phyloP scores from a whole-genome alignment of 2,329 filamentous ascomycete genomes.

The Clathrospora elynae region DNA sequence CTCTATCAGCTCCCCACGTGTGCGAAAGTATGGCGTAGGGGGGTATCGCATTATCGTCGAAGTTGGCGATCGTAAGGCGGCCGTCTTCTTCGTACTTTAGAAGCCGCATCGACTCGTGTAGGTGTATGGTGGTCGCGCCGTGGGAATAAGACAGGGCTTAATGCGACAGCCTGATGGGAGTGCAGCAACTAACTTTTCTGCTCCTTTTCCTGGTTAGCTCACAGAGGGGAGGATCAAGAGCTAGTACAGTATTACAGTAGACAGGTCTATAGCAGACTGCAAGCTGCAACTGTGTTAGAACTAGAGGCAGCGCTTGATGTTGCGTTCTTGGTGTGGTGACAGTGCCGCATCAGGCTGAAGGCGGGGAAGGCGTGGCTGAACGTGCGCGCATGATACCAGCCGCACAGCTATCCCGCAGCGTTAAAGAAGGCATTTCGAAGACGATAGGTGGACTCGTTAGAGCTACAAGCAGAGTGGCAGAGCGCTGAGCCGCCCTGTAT shows the following conservation, averaged over 20 bases:
- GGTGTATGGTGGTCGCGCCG: constrained; percentile 3
- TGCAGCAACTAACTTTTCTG: not conserved
- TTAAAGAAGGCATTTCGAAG: not conserved
- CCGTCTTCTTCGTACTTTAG: constrained; percentile 15
- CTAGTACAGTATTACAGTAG: not conserved
- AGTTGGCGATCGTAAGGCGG: constrained; percentile 5
- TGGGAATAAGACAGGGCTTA: not conserved
- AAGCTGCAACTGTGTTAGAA: not conserved
- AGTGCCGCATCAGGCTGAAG: not conserved
- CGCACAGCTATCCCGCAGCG: not conserved
- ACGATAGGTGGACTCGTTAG: not conserved
- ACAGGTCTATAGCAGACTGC: not conserved
- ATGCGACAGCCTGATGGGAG: not conserved
- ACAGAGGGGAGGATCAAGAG: not conserved
- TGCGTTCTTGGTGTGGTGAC: not conserved
- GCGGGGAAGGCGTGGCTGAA: not conserved
- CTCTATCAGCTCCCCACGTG: constrained; percentile 26
- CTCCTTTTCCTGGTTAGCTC: not conserved
- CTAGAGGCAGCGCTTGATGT: not conserved
- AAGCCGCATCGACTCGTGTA: constrained; percentile 17
- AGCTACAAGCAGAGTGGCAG: not conserved
- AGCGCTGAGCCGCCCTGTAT: not conserved
- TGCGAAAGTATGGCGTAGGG: constrained; percentile 36
- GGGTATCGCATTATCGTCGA: constrained; percentile 2
- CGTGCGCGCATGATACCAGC: not conserved